These are phyloP conservation scores for Moricandia moricandioides DNA, from an alignment of 345 rosid species.

Conservation along the genomic window DNA sequence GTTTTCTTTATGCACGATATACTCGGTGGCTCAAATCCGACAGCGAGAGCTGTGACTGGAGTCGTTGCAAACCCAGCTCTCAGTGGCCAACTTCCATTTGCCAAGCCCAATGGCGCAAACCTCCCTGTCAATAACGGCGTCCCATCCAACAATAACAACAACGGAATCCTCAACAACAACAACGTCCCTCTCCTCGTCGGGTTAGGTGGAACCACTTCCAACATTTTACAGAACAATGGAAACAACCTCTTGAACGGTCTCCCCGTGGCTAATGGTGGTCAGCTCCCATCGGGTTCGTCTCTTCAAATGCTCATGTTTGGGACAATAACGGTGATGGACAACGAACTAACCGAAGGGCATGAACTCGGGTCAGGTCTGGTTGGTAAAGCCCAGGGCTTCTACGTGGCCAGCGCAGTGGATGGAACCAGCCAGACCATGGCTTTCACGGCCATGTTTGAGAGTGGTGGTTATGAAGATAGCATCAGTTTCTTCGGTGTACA, in stretches of 20 bases:
- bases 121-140: constrained; percentile 61
- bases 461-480: constrained; percentile 63
- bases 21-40: constrained; percentile 69
- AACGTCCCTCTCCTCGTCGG: constrained; percentile 73
- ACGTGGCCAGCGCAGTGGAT: constrained; percentile 65
- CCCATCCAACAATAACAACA: constrained; percentile 53
- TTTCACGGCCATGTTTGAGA: constrained; percentile 69
- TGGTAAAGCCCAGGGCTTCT: constrained; percentile 85
- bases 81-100: constrained; percentile 74
- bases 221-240: constrained; percentile 46
- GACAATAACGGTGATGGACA: constrained; percentile 72
- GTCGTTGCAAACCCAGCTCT: constrained; percentile 59
- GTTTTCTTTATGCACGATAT: constrained; percentile 82
- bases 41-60: constrained; percentile 67
- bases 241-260: constrained; percentile 46
- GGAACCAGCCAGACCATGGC: constrained; percentile 84
- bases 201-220: constrained; percentile 57
- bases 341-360: constrained; percentile 65
- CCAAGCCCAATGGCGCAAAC: constrained; percentile 74
- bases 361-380: constrained; percentile 60
- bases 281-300: constrained; percentile 48
- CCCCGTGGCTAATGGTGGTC: constrained; percentile 50
- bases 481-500: constrained; percentile 78
- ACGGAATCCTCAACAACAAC: constrained; percentile 68
- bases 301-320: constrained; percentile 72